Conservation (phyloP, 352 stramenopile genomes). For the Thraustochytrium striatum region DNA sequence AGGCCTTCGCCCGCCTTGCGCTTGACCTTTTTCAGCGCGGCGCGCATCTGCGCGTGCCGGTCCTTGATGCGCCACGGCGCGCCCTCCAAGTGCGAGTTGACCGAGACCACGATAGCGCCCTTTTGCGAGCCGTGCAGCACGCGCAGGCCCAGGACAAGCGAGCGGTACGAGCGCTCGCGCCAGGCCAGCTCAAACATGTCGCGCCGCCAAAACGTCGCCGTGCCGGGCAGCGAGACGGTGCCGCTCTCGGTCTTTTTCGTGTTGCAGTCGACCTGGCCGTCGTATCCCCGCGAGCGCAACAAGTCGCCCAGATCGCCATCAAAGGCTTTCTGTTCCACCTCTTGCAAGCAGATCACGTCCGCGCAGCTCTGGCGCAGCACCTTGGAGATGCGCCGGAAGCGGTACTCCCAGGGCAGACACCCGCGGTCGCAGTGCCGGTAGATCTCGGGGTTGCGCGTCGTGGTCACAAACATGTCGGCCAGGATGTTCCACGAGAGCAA, state of each 20-base stretch:
- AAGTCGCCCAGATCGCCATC: neutral
- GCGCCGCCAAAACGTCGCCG: conserved; percentile 22
- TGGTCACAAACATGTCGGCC: conserved; percentile 19
- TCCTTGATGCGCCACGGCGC: neutral
- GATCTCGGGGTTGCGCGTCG: conserved; percentile 8
- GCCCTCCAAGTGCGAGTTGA: conserved; percentile 38
- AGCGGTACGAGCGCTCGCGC: conserved; percentile 35
- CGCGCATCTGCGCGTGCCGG: neutral
- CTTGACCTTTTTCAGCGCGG: conserved; percentile 30
- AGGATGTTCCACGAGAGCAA: conserved; percentile 33
- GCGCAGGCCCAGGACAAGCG: conserved; percentile 11
- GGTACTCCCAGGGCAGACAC: conserved; percentile 31
- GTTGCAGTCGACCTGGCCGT: conserved; percentile 34
- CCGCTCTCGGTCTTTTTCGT: neutral
- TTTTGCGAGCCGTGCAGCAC: conserved; percentile 4
- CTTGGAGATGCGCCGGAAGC: conserved; percentile 8
- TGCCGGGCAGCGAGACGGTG: conserved; percentile 3
- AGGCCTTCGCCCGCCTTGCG: neutral
- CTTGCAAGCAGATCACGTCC: conserved; percentile 44
- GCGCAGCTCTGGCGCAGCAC: neutral
- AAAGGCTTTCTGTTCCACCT: conserved; percentile 23
- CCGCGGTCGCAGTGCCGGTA: conserved; percentile 29
- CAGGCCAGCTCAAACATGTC: conserved; percentile 25
- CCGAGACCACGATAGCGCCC: conserved; percentile 5
- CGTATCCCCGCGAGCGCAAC: neutral